phyloP scores from a whole-genome alignment of 352 stramenopile genomes.

The Paralagenidium karlingii region DNA sequence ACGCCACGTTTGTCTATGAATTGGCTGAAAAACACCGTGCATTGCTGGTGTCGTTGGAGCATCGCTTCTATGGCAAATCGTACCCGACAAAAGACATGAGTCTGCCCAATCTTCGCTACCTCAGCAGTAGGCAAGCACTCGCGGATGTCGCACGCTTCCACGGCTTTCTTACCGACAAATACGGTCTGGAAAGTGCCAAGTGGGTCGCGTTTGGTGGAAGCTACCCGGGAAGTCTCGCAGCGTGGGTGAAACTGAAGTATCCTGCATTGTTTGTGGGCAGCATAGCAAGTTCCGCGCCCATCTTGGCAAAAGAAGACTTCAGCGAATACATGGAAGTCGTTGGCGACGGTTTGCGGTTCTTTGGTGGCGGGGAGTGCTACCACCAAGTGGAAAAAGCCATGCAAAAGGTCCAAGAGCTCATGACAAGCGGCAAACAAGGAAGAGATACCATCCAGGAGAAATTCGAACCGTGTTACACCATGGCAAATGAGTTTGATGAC shows the following conservation, averaged over 20 bases:
- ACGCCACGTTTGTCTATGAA: conserved; percentile 65
- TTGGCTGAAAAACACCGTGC: conserved; percentile 64
- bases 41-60: conserved; percentile 85
- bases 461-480: conserved; percentile 56
- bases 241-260: conserved; percentile 89
- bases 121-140: conserved; percentile 84
- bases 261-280: conserved; percentile 86
- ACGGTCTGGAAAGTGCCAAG: conserved; percentile 43
- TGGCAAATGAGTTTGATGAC: conserved; percentile 69
- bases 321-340: conserved; percentile 84
- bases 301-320: conserved; percentile 78
- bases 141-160: conserved; percentile 88
- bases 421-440: conserved; percentile 33
- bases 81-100: conserved; percentile 79
- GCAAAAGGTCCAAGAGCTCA: conserved; percentile 25
- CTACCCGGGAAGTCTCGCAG: conserved; percentile 91
- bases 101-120: conserved; percentile 71
- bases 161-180: conserved; percentile 48
- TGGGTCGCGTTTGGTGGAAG: conserved; percentile 93
- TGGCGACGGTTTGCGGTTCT: conserved; percentile 60
- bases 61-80: conserved; percentile 93
- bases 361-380: conserved; percentile 75
- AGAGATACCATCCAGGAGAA: conserved; percentile 27
- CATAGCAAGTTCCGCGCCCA: conserved; percentile 84
- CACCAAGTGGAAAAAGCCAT: conserved; percentile 53